Base-by-base conservation (phyloP, 805 yeast genomes). In the Candida nonsorbophila region DNA sequence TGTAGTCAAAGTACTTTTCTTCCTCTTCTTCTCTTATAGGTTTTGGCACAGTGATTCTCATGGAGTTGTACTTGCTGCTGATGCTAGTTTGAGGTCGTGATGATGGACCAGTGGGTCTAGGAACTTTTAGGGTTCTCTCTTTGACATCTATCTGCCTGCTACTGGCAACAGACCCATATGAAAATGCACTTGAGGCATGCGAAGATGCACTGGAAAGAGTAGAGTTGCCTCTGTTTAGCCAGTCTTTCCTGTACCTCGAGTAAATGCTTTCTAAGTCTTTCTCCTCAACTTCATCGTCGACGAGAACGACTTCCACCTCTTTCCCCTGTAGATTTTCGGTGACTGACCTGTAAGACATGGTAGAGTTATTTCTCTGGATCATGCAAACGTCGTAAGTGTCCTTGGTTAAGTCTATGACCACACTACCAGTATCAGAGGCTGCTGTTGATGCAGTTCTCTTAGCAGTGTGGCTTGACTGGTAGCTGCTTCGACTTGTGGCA, bases 231-330 rank as follows among this genome's bases (percentile, higher is more conserved):
- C 62, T 41, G 5, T 41, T 41, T 2, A 51, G 23, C 56, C 59
- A 53, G 24, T 49, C 39, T 19, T 43, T 45, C 16, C 53, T 50
- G 40, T 65, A 65, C 33, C 54, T 58, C 4, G 70, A 65, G 36
- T 64, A 64, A 25, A 65, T 54, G 38, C 69, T 63, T 36, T 49
- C 52, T 28, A 65, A 51, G 11, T 49, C 58, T 4, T 36, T 39
- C 6, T 45, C 49, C 13, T 43, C 51, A 7, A 51, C 61, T 5
- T 58, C 64, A 15, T 56, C 63, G 7, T 63, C 69, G 4, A 65
- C 69, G 22, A 64, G 39, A 2, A 65, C 69, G 5, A 65, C 68
- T 31, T 65, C 71, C 0, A 64, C 59, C 9, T 54, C 53, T 32
- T 51, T 56, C 3, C 70, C 71, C 14, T 54, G 55, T 14, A 42